Conservation (phyloP, 2,329 filamentous ascomycete genomes). For the Epicoccum nigrum region DNA sequence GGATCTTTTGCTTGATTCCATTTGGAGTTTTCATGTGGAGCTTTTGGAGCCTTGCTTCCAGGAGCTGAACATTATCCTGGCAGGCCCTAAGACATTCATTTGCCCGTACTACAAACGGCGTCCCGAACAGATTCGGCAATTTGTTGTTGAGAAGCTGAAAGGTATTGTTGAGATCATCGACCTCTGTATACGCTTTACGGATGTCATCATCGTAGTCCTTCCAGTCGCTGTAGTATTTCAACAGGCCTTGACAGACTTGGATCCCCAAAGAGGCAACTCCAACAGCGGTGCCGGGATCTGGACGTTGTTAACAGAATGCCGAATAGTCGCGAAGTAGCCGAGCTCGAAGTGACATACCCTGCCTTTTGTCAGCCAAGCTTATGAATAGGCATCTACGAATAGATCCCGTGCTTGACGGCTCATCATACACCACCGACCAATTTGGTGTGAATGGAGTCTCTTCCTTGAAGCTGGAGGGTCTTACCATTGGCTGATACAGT, state of each 20-base stretch:
- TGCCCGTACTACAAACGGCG: neutral
- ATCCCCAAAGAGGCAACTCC: neutral
- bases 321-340: too few species aligned
- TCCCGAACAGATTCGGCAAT: neutral
- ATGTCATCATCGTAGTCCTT: neutral
- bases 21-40: neutral
- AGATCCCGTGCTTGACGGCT: too few species aligned
- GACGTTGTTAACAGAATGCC: too few species aligned
- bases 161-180: neutral
- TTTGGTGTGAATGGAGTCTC: too few species aligned
- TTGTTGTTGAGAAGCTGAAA: neutral
- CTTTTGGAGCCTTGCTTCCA: neutral
- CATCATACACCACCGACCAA: too few species aligned
- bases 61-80: neutral
- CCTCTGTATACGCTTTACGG: neutral
- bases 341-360: too few species aligned
- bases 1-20: neutral
- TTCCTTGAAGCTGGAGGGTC: too few species aligned
- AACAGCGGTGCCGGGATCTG: neutral
- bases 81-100: neutral
- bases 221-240: neutral
- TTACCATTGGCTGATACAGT: too few species aligned
- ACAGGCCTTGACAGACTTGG: neutral
- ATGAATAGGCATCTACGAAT: too few species aligned
- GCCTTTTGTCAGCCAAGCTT: too few species aligned